Evolutionary conservation across 306 rosid genomes (phyloP).

Genomic region (Vachellia pachyceras): DNA sequence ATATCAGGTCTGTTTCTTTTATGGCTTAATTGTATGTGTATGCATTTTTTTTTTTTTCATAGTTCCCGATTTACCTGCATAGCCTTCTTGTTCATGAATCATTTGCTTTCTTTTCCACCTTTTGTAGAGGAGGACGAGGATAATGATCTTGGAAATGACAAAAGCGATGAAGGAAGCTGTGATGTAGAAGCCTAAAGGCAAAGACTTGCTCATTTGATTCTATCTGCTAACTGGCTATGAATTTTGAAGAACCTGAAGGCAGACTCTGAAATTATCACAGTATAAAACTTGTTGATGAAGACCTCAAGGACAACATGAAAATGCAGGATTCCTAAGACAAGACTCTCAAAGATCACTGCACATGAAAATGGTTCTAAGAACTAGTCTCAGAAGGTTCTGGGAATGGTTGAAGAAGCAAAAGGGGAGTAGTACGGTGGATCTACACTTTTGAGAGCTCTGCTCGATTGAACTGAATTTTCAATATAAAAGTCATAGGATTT

Average conservation of each 20-base stretch:
- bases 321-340: not conserved
- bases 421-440: not conserved
- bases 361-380: not conserved
- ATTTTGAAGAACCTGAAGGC: slow-evolving; percentile 28
- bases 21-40: not conserved
- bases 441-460: slow-evolving; percentile 14
- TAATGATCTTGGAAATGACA: slow-evolving; percentile 72
- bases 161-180: slow-evolving; percentile 72
- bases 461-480: slow-evolving; percentile 10
- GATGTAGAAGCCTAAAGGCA: slow-evolving; percentile 60
- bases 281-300: not conserved
- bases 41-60: not conserved
- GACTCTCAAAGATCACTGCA: not conserved
- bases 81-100: slow-evolving; percentile 62
- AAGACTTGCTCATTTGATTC: slow-evolving; percentile 56
- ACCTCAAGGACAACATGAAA: not conserved
- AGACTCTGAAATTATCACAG: slow-evolving; percentile 1
- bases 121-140: slow-evolving; percentile 75
- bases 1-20: not conserved
- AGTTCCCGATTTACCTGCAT: slow-evolving; percentile 51
- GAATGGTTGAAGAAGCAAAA: not conserved
- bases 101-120: slow-evolving; percentile 82
- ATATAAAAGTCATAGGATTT: not conserved
- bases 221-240: slow-evolving; percentile 35
- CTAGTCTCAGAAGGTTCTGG: not conserved